Conservation (phyloP, 2,329 filamentous ascomycete genomes). For the Penicillium janthinellum region DNA sequence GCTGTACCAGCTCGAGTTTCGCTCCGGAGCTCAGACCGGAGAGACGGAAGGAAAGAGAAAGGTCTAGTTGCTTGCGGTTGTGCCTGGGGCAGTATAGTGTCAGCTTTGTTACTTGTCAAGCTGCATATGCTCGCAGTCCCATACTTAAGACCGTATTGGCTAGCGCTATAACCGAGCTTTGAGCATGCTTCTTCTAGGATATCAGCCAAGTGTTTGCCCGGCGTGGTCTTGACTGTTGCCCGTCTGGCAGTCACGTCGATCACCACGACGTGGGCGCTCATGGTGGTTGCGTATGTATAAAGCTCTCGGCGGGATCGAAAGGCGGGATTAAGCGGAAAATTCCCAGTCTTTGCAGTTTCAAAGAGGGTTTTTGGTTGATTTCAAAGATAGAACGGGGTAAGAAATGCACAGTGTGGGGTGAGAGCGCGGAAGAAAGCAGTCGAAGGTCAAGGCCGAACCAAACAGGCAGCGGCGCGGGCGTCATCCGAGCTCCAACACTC, state of each 20-base stretch:
- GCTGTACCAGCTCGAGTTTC: slow-evolving; percentile 87
- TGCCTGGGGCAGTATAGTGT: slow-evolving; percentile 54
- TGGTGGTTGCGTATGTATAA: slow-evolving; percentile 43
- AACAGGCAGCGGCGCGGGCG: slow-evolving; percentile 37
- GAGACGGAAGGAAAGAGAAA: slow-evolving; percentile 80
- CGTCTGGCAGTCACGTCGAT: slow-evolving; percentile 78
- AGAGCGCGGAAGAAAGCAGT: slow-evolving; percentile 31
- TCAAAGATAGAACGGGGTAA: background rate
- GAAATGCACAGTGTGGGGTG: slow-evolving; percentile 9
- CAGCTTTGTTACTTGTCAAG: slow-evolving; percentile 11
- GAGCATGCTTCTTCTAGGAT: slow-evolving; percentile 83
- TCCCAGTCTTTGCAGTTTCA: background rate
- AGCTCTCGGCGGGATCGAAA: background rate
- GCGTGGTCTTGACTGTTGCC: slow-evolving; percentile 78
- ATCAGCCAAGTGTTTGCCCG: slow-evolving; percentile 78
- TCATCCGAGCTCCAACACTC: slow-evolving; percentile 34
- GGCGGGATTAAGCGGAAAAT: background rate
- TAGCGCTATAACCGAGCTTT: slow-evolving; percentile 73
- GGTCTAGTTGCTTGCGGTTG: slow-evolving; percentile 81
- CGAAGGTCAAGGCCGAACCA: slow-evolving; percentile 25
- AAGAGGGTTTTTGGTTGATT: background rate
- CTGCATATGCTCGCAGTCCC: slow-evolving; percentile 21
- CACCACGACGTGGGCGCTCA: slow-evolving; percentile 88
- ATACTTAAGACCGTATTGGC: slow-evolving; percentile 80
- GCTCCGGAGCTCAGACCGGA: slow-evolving; percentile 82